Evolutionary conservation across 2,329 filamentous ascomycete genomes (phyloP), one percentile per base, ranked within the genome.

Genomic region (Graphilbum ipis-grandicollis): DNA sequence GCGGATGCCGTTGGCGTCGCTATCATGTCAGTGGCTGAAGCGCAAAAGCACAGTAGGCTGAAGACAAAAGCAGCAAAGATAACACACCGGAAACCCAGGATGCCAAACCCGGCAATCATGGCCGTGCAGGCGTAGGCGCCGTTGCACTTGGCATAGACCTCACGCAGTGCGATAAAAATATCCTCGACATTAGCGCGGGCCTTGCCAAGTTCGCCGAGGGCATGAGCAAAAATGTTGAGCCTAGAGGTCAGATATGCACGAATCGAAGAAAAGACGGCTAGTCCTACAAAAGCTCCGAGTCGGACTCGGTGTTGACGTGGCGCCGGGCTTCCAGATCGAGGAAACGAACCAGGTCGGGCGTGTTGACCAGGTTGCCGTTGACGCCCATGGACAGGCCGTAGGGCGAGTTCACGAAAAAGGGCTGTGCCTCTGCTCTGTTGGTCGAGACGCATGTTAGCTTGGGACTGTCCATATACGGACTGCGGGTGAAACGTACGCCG

Each of bases 241-340:
- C 88, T 82, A n/a, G 19, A 5, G 12, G 19, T 8, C 9, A n/a
- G 4, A 15, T 8, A 19, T 5, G 17, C 12, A 13, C 8, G 10
- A 5, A 28, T n/a, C 5, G 26, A n/a, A 34, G 9, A 28, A 10
- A 34, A 13, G 18, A n/a, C n/a, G 10, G 5, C 6, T 19, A 19
- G 2, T 5, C 40, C 4, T 34, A 42, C 61, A 90, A 81, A 43
- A 88, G 60, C 59, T 93, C 85, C 47, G 77, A 84, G 58, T 93
- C 84, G 40, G 78, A 85, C 50, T 92, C 83, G 21, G 84, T 86
- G 58, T 93, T 93, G 63, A 90, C 80, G 54, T 92, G 84, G 46
- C 83, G 71, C 52, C 82, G 82, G 8, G 80, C 82, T 45, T 81
- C 79, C 44, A 75, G 62, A 49, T 92, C 83, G 34, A 93, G 65